A percentile compares a stretch with the other conserved stretches of the same genome.
Evolutionary conservation across 495 filamentous ascomycete species (phyloP).

Genomic region (Endocarpon pusillum): DNA sequence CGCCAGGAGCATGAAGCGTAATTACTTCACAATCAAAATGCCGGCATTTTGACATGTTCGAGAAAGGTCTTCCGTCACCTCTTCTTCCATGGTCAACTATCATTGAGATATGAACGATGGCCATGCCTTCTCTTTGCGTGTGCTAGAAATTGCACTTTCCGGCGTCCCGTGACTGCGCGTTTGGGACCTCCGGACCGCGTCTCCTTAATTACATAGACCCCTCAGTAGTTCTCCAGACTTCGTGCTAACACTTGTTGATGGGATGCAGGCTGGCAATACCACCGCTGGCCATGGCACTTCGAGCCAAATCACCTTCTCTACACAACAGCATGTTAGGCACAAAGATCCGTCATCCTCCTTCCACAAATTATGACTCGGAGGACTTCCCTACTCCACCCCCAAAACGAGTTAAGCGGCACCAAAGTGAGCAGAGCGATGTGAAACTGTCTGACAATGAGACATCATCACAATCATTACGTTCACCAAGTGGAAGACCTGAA

Average conservation of each 20-base stretch:
- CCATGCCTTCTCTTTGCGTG: no score
- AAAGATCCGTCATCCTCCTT: constrained; percentile 19
- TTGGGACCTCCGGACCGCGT: constrained; percentile 4
- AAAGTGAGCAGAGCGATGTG: constrained; percentile 16
- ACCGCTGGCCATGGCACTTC: constrained; percentile 10
- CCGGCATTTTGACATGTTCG: no score
- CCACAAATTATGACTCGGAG: constrained; percentile 20
- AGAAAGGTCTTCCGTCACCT: no score
- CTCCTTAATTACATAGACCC: neutral
- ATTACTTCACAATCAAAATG: no score
- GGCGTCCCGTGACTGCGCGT: constrained; percentile 3
- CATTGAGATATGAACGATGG: no score
- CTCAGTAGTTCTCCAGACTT: neutral
- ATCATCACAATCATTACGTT: constrained; percentile 3
- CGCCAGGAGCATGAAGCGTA: no score
- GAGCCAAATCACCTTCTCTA: constrained; percentile 5
- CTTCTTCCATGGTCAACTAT: no score
- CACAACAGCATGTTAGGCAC: constrained; percentile 20
- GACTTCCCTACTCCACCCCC: constrained; percentile 13
- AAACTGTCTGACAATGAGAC: constrained; percentile 2
- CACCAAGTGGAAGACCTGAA: constrained; percentile 4
- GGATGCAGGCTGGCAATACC: neutral
- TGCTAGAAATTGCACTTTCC: no score
- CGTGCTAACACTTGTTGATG: neutral
- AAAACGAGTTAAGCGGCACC: constrained; percentile 20